These are phyloP conservation scores for Rosa chinensis DNA, from an alignment of 306 rosid species.

Conservation along the genomic window DNA sequence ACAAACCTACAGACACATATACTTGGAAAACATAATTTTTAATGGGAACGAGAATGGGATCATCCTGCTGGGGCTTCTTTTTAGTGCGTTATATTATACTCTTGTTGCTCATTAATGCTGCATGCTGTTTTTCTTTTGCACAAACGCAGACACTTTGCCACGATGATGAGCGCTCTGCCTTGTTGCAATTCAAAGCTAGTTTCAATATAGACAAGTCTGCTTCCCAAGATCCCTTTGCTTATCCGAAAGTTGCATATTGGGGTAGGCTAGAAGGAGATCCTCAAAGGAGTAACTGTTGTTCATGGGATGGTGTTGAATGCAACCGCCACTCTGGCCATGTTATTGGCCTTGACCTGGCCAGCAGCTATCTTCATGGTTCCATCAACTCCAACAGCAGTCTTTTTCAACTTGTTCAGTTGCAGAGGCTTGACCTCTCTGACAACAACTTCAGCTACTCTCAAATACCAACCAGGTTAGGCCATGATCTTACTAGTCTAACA, in stretches of 20 bases:
- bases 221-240: background rate
- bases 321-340: constrained; percentile 10
- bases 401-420: constrained; percentile 23
- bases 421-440: constrained; percentile 24
- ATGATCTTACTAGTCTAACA: constrained; percentile 12
- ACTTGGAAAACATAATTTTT: no score
- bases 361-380: constrained; percentile 19
- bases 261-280: background rate
- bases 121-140: background rate
- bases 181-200: constrained; percentile 19
- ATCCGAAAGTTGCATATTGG: constrained; percentile 16
- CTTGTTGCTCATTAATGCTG: background rate
- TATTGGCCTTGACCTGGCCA: constrained; percentile 5
- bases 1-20: background rate
- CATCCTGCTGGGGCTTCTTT: background rate
- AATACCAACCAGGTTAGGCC: constrained; percentile 18
- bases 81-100: background rate
- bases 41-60: background rate
- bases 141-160: background rate
- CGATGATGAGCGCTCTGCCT: constrained; percentile 2
- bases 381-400: constrained; percentile 19
- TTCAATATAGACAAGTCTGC: background rate
- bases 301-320: constrained; percentile 19
- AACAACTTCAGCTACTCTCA: constrained; percentile 28
- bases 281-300: constrained; percentile 1